Evolutionary conservation across 768 basidiomycete species (phyloP).

Genomic region (Heimioporus sp.): DNA sequence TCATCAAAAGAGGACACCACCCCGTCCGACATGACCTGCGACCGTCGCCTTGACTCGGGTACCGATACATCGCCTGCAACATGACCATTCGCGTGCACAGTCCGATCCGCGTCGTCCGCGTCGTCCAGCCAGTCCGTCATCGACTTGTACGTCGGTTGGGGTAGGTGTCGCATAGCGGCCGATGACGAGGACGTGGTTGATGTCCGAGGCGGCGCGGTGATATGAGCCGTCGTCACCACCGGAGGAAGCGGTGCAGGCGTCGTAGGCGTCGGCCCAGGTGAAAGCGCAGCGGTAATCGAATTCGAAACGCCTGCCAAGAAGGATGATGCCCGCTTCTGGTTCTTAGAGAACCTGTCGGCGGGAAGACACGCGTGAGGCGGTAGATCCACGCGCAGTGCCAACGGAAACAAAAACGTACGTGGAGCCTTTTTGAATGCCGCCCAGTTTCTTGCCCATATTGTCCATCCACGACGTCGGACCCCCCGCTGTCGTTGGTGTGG

Average conservation of each 20-base stretch:
- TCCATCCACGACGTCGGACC: conserved; percentile 48
- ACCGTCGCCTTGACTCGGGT: conserved; percentile 28
- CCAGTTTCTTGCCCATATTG: conserved; percentile 59
- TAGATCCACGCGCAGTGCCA: not conserved
- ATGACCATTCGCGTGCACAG: conserved; percentile 1
- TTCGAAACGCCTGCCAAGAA: conserved; percentile 65
- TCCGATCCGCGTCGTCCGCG: conserved; percentile 21
- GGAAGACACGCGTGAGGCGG: not conserved
- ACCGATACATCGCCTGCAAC: conserved; percentile 18
- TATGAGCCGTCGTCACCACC: conserved; percentile 2
- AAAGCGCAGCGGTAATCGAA: conserved; percentile 48
- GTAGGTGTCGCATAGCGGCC: not conserved
- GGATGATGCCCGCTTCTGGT: conserved; percentile 65
- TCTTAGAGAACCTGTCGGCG: conserved; percentile 54
- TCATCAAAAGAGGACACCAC: conserved; percentile 31
- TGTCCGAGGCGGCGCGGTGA: not conserved
- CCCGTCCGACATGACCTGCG: not conserved
- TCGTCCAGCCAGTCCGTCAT: conserved; percentile 33
- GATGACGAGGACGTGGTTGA: conserved; percentile 3
- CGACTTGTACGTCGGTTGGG: conserved; percentile 11
- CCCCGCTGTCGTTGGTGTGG: conserved; percentile 26
- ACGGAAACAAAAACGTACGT: conserved; percentile 43
- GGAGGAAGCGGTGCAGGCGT: conserved; percentile 16
- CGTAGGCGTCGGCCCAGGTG: conserved; percentile 36
- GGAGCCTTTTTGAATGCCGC: conserved; percentile 50